phyloP scores from a whole-genome alignment of 2,329 filamentous ascomycete genomes.

The Epichloe bromicola region DNA sequence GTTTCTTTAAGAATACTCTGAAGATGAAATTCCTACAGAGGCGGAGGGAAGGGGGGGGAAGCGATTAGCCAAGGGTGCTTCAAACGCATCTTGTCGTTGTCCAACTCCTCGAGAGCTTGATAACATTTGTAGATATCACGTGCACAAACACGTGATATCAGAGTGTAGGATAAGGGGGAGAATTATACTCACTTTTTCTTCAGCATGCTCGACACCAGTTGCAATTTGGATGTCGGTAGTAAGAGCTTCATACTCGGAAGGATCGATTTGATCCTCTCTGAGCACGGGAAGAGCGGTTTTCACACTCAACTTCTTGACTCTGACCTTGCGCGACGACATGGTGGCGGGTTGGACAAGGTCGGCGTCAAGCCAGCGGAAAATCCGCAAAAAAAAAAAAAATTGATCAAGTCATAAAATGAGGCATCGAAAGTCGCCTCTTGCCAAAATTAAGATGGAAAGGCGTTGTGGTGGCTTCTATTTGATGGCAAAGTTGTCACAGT shows the following conservation, averaged over 20 bases:
- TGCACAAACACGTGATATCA: slow-evolving; percentile 36
- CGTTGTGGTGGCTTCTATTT: slow-evolving; percentile 37
- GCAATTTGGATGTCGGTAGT: slow-evolving; percentile 77
- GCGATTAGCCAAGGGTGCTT: neutral
- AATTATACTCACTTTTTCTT: slow-evolving; percentile 76
- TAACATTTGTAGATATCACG: slow-evolving; percentile 24
- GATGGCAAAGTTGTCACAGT: slow-evolving; percentile 36
- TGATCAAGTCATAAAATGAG: slow-evolving; percentile 47
- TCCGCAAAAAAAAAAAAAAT: slow-evolving; percentile 52
- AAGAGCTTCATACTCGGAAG: slow-evolving; percentile 73
- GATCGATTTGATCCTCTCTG: slow-evolving; percentile 81
- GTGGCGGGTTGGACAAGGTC: slow-evolving; percentile 26
- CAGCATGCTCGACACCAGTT: slow-evolving; percentile 91
- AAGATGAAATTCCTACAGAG: slow-evolving; percentile 75
- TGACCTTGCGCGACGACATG: slow-evolving; percentile 57
- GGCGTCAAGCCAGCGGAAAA: slow-evolving; percentile 39
- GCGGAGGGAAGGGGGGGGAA: too few species aligned
- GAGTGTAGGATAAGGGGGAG: slow-evolving; percentile 14
- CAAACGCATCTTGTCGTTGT: neutral
- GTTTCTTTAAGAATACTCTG: slow-evolving; percentile 60
- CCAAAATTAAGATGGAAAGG: slow-evolving; percentile 34
- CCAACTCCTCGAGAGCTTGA: neutral
- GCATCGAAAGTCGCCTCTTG: slow-evolving; percentile 42
- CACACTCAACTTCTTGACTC: slow-evolving; percentile 82
- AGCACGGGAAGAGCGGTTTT: slow-evolving; percentile 82